These are phyloP conservation scores for Eimeria falciformis DNA, from an alignment of 169 alveolate genomes.

Conservation along the genomic window DNA sequence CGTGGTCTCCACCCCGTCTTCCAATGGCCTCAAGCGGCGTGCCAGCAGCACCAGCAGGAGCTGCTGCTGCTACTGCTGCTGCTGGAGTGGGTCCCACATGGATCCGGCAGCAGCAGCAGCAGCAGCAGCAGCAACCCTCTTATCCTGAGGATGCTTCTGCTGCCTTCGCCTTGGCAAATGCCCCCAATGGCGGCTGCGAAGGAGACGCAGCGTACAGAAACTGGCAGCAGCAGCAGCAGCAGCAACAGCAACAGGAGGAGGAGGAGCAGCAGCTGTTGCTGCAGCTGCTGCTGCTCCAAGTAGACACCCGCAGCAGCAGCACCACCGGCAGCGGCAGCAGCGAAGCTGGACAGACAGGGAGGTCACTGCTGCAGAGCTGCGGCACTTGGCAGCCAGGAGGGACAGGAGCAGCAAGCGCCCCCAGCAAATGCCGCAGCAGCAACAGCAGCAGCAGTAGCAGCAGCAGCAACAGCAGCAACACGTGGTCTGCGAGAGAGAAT, in stretches of 20 bases:
- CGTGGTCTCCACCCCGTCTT: no score
- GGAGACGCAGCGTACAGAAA: not conserved
- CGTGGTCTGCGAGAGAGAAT: not conserved
- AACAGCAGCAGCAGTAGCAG: constrained; percentile 10
- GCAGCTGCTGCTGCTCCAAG: not conserved
- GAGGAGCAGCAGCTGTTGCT: not conserved
- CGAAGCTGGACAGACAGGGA: not conserved
- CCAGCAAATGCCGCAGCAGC: constrained; percentile 29
- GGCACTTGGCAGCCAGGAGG: not conserved
- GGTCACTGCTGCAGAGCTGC: not conserved
- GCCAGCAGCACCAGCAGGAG: no score
- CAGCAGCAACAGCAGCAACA: not conserved
- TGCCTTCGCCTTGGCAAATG: no score
- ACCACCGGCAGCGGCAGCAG: not conserved
- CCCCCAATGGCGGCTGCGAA: not conserved
- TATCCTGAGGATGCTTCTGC: not conserved
- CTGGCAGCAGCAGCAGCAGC: constrained; percentile 2
- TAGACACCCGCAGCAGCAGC: not conserved
- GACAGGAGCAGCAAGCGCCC: not conserved
- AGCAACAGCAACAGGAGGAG: not conserved
- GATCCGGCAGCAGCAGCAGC: constrained; percentile 13
- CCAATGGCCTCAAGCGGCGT: no score
- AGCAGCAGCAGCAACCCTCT: not conserved
- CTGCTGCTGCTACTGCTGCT: no score
- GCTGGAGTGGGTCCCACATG: no score